These are phyloP conservation scores for Penstemon newberryi DNA, from an alignment of 257 asterid genomes.

Conservation along the genomic window DNA sequence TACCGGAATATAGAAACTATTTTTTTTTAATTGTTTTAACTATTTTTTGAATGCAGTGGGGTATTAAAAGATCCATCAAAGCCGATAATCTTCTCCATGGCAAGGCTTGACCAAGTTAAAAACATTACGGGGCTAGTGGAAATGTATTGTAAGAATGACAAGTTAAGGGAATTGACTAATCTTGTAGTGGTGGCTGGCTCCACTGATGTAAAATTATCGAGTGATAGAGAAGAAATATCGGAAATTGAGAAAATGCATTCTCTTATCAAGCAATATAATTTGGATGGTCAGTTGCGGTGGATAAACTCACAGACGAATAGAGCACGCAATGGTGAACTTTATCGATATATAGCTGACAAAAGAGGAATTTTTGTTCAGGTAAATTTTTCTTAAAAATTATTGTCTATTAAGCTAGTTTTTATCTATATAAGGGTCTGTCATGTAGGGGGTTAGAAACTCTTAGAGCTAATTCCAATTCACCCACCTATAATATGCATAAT, in stretches of 20 bases:
- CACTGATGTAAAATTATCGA: constrained; percentile 71
- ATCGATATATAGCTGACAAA: constrained; percentile 92
- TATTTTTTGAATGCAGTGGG: constrained; percentile 55
- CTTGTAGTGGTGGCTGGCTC: constrained; percentile 91
- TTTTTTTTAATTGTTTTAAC: neutral
- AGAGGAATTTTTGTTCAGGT: constrained; percentile 97
- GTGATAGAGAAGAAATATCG: constrained; percentile 81
- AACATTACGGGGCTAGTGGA: constrained; percentile 93
- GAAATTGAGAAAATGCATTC: constrained; percentile 96
- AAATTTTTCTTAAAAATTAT: neutral
- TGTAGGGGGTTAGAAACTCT: neutral
- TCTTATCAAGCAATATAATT: constrained; percentile 61
- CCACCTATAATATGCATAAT: too few relatives aligned
- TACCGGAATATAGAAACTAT: neutral
- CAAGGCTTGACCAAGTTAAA: constrained; percentile 93
- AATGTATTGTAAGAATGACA: constrained; percentile 67
- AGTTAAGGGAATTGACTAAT: constrained; percentile 75
- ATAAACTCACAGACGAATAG: constrained; percentile 76
- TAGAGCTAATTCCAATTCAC: neutral
- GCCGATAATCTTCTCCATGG: constrained; percentile 96
- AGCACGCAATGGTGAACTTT: constrained; percentile 91
- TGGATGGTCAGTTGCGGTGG: constrained; percentile 85
- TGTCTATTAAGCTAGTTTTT: neutral
- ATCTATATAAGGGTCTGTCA: neutral
- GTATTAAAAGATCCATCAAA: constrained; percentile 60